Evolutionary conservation across 805 yeast genomes (phyloP), one percentile per base, ranked within the genome.

Genomic region (Candida wancherniae): DNA sequence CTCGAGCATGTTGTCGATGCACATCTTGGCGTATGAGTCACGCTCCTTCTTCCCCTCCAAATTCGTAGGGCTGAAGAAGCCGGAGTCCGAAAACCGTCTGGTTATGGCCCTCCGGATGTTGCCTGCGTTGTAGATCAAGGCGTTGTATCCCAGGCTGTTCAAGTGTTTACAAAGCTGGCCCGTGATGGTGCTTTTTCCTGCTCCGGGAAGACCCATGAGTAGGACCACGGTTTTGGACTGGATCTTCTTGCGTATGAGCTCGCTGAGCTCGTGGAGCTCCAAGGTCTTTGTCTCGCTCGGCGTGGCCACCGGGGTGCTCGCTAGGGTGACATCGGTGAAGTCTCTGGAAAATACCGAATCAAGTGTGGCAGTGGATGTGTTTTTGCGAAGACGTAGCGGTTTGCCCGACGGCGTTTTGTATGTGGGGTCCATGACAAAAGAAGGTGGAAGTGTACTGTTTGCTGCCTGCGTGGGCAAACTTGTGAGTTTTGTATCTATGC

Each of bases 121-220:
- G 15, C 79, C 79, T 16, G 77, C 77, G 40, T 73, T 73, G 45
- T 63, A 73, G 9, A 41, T 39, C 19, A 33, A 31, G 10, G 37
- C 26, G 16, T 31, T 33, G 35, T 33, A 41, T 24, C 36, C 37
- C 29, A 26, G 31, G 11, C 31, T 14, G 15, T 28, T 31, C 20
- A 45, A 29, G 25, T 22, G 48, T n/a, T 43, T 38, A 12, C 48
- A 44, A 17, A 64, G 39, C 42, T 61, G 67, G 24, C 50, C 49
- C 35, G 63, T 53, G 6, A 62, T 40, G 15, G 69, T 62, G 31
- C 63, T 55, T 43, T 64, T 64, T 3, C 70, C 70, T 3, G 57
- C 50, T 2, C 69, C 70, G 0, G 70, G 70, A 29, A 64, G 53
- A 1, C 70, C 70, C 6, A 62, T 63, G 29, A 64, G 40, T 34